A percentile compares a stretch with the other conserved stretches of the same genome.
Evolutionary conservation across 305 asterid species (phyloP).

Genomic region (Fraxinus nigra): DNA sequence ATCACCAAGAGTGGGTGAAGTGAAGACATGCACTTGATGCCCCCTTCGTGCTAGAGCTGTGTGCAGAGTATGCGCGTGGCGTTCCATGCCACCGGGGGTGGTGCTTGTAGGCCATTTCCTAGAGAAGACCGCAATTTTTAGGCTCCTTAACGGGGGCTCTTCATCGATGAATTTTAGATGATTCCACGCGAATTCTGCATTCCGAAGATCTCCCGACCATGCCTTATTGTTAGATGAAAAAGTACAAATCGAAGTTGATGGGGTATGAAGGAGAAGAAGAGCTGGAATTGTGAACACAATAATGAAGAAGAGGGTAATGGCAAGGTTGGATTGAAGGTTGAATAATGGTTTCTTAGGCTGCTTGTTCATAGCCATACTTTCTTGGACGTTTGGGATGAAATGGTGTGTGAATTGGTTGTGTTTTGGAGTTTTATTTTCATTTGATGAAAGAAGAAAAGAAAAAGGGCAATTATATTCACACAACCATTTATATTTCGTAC

Average conservation of each 20-base stretch:
- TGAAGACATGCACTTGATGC: constrained; percentile 68
- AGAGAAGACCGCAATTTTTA: constrained; percentile 79
- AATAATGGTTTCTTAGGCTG: constrained; percentile 42
- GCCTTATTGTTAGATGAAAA: constrained; percentile 34
- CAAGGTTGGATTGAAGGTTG: constrained; percentile 55
- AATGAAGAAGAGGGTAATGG: constrained; percentile 69
- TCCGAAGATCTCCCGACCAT: constrained; percentile 75
- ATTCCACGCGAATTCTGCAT: constrained; percentile 70
- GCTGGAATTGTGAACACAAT: constrained; percentile 79
- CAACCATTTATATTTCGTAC: no score
- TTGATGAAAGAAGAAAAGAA: constrained; percentile 10
- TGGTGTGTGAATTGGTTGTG: constrained; percentile 8
- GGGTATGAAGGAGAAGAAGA: constrained; percentile 70
- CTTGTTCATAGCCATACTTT: constrained; percentile 54
- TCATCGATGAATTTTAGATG: constrained; percentile 35
- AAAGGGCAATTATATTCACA: no score
- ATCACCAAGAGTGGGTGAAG: constrained; percentile 46
- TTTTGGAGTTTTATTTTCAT: background rate
- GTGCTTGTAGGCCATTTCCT: constrained; percentile 78
- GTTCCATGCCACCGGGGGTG: constrained; percentile 89
- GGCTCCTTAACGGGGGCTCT: constrained; percentile 31
- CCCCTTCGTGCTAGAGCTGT: constrained; percentile 67
- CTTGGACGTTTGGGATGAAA: constrained; percentile 13
- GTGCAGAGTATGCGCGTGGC: constrained; percentile 79
- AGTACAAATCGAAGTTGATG: constrained; percentile 43